phyloP scores from a whole-genome alignment of 306 rosid species.

The Echinosophora koreensis region DNA sequence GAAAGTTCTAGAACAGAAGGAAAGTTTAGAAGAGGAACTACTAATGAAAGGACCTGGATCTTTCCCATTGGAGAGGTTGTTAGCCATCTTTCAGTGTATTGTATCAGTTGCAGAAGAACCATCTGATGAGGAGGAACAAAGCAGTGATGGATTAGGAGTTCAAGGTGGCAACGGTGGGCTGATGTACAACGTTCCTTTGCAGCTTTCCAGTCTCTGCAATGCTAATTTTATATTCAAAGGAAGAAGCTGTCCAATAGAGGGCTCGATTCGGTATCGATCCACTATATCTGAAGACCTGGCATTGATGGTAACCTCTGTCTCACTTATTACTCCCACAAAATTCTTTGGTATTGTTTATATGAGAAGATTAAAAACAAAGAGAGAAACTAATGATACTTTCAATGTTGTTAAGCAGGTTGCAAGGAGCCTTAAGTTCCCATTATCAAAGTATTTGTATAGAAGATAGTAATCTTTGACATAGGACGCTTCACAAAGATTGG shows the following conservation, averaged over 20 bases:
- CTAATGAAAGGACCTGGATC: slow-evolving; percentile 96
- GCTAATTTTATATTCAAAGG: slow-evolving; percentile 87
- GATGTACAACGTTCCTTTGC: slow-evolving; percentile 87
- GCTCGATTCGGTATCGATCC: slow-evolving; percentile 83
- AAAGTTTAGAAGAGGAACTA: slow-evolving; percentile 77
- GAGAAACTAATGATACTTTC: slow-evolving; percentile 14
- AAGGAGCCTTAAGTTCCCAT: slow-evolving; percentile 89
- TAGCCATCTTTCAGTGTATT: slow-evolving; percentile 93
- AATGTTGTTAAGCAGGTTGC: slow-evolving; percentile 75
- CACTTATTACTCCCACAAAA: background rate
- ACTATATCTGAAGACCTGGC: slow-evolving; percentile 81
- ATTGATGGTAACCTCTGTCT: slow-evolving; percentile 63
- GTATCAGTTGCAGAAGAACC: slow-evolving; percentile 74
- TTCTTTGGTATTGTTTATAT: background rate
- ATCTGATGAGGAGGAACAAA: slow-evolving; percentile 65
- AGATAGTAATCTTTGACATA: slow-evolving; percentile 45
- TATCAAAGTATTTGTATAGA: slow-evolving; percentile 86
- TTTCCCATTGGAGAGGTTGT: slow-evolving; percentile 90
- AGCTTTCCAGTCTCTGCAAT: slow-evolving; percentile 88
- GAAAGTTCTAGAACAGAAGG: slow-evolving; percentile 75
- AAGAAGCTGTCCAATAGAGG: slow-evolving; percentile 88
- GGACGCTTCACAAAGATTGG: slow-evolving; percentile 41
- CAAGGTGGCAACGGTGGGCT: slow-evolving; percentile 59
- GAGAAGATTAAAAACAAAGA: background rate
- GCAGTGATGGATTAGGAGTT: slow-evolving; percentile 52